These are phyloP conservation scores for Aspergillaceae sp. DNA, from an alignment of 2,329 filamentous ascomycete species.

Conservation along the genomic window DNA sequence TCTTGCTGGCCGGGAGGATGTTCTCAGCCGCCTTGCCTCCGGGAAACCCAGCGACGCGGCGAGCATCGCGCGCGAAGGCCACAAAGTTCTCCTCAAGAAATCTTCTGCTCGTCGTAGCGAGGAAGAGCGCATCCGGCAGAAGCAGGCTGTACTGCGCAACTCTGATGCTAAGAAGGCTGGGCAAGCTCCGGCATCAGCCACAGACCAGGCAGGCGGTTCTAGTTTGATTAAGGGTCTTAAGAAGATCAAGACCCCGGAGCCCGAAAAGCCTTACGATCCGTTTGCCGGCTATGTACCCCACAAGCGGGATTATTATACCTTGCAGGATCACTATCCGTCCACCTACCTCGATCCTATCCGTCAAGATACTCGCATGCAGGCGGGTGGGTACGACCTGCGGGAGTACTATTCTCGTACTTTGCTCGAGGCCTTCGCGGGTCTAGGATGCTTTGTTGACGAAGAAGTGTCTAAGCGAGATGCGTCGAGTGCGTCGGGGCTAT, in stretches of 20 bases:
- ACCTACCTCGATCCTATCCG: conserved; percentile 62
- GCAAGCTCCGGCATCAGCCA: conserved; percentile 8
- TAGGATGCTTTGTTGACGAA: conserved; percentile 80
- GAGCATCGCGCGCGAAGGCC: conserved; percentile 43
- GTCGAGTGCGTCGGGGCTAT: conserved; percentile 8
- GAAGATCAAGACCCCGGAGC: conserved; percentile 50
- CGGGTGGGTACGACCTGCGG: conserved; percentile 72
- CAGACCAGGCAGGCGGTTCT: conserved; percentile 15
- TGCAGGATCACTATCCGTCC: conserved; percentile 65
- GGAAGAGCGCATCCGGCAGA: conserved; percentile 39
- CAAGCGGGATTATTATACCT: conserved; percentile 58
- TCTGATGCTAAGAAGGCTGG: conserved; percentile 23
- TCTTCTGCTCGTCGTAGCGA: conserved; percentile 53
- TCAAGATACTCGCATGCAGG: conserved; percentile 56
- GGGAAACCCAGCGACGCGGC: conserved; percentile 54
- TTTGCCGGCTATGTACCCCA: conserved; percentile 64
- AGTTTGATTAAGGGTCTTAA: conserved; percentile 72
- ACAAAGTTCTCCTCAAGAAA: conserved; percentile 62
- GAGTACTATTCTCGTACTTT: conserved; percentile 77
- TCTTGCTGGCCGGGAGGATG: conserved; percentile 56
- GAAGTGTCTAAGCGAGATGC: conserved; percentile 43
- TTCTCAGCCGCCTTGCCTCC: conserved; percentile 60
- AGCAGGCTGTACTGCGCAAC: conserved; percentile 34
- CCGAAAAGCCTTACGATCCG: conserved; percentile 74
- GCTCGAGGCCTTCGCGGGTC: conserved; percentile 80